These are phyloP conservation scores for Rhizopogon sp. DNA, from an alignment of 768 basidiomycete species.

Conservation along the genomic window DNA sequence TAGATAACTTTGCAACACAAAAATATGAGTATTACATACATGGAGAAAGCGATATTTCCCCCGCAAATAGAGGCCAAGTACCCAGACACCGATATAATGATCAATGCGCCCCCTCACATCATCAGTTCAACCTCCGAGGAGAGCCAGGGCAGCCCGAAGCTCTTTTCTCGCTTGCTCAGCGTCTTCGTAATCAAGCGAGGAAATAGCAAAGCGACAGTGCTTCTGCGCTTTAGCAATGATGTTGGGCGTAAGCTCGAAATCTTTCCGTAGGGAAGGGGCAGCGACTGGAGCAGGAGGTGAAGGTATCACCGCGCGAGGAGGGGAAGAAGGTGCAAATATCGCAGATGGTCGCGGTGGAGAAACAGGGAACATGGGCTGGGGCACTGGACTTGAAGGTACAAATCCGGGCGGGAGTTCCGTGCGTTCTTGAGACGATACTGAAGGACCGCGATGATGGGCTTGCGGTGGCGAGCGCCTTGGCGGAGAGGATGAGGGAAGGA, in stretches of 20 bases:
- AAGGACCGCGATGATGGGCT: slow-evolving; percentile 5
- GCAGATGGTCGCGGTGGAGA: slow-evolving; percentile 15
- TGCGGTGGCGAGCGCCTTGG: slow-evolving; percentile 11
- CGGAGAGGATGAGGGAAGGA: not conserved
- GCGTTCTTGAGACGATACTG: slow-evolving; percentile 2
- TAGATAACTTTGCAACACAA: not conserved
- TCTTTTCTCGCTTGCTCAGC: slow-evolving; percentile 81
- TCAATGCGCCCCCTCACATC: not conserved
- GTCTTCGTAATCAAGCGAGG: slow-evolving; percentile 95
- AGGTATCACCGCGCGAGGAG: slow-evolving; percentile 6
- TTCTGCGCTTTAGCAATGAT: slow-evolving; percentile 79
- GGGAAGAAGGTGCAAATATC: not conserved
- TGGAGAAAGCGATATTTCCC: not conserved
- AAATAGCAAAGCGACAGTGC: slow-evolving; percentile 89
- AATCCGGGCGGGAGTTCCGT: slow-evolving; percentile 6
- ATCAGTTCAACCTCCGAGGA: slow-evolving; percentile 48
- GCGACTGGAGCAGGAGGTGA: slow-evolving; percentile 14
- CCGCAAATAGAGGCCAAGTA: not conserved
- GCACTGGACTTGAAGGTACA: slow-evolving; percentile 16
- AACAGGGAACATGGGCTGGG: slow-evolving; percentile 2
- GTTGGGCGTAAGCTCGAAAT: slow-evolving; percentile 52
- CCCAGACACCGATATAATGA: not conserved
- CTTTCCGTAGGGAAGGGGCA: slow-evolving; percentile 9
- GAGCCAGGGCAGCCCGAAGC: slow-evolving; percentile 66
- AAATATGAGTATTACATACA: not conserved